Conservation (phyloP, 495 filamentous ascomycete genomes). For the Apiosordaria backusii region DNA sequence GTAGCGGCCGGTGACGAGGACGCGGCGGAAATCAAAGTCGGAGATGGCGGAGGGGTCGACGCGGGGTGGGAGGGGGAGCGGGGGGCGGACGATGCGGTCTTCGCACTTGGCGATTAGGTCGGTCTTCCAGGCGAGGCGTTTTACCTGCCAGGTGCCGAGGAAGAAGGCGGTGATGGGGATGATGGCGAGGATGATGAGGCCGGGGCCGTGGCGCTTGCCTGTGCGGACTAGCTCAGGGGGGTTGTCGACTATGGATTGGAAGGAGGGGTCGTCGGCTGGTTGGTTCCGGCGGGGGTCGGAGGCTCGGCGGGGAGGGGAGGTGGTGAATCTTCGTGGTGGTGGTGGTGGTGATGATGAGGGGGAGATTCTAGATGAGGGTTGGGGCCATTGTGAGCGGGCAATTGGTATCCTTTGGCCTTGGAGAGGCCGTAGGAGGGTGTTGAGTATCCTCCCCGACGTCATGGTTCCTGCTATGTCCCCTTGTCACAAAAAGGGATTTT, state of each 20-base stretch:
- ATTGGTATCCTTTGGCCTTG: constrained; percentile 16
- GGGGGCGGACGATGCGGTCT: constrained; percentile 81
- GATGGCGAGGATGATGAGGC: constrained; percentile 75
- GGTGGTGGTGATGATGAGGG: constrained; percentile 9
- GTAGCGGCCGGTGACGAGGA: constrained; percentile 69
- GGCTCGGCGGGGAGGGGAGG: constrained; percentile 15
- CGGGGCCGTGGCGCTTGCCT: constrained; percentile 70
- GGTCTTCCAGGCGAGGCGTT: constrained; percentile 89
- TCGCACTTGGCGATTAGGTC: constrained; percentile 84
- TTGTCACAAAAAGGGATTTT: not conserved
- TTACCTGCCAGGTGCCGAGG: constrained; percentile 94
- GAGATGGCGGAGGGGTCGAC: constrained; percentile 74
- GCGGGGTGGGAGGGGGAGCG: constrained; percentile 77
- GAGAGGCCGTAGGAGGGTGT: constrained; percentile 5
- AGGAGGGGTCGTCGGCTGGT: constrained; percentile 65
- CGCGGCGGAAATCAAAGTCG: constrained; percentile 90
- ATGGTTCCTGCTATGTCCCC: not conserved
- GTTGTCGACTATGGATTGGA: constrained; percentile 80
- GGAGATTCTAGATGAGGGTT: not conserved
- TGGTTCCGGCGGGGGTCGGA: constrained; percentile 16
- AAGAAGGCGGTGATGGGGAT: constrained; percentile 89
- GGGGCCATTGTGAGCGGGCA: not conserved
- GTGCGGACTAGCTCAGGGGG: constrained; percentile 71
- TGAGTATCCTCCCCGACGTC: constrained; percentile 4
- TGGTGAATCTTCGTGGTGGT: constrained; percentile 33